Evolutionary conservation across 345 rosid genomes (phyloP).

Genomic region (Lumnitzera littorea): DNA sequence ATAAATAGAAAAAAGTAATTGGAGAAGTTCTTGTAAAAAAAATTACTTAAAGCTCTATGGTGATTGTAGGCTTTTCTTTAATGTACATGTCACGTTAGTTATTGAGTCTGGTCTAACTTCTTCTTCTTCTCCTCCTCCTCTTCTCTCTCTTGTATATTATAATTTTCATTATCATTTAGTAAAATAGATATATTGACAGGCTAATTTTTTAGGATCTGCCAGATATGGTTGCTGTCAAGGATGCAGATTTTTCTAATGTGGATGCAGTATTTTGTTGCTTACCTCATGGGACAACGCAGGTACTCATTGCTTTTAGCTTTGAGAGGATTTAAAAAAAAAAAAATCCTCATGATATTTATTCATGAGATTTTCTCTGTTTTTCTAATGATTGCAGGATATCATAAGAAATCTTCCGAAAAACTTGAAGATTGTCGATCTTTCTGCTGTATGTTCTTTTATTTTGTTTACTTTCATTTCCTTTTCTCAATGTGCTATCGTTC

Average conservation of each 20-base stretch:
- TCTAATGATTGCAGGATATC: conserved; percentile 52
- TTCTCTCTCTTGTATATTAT: too few relatives aligned
- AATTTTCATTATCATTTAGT: neutral
- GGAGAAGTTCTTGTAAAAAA: too few relatives aligned
- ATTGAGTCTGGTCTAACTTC: neutral
- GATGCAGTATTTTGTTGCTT: conserved; percentile 97
- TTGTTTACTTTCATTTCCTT: conserved; percentile 1
- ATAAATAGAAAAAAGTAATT: too few relatives aligned
- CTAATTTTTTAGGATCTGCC: conserved; percentile 61
- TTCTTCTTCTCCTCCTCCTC: too few relatives aligned
- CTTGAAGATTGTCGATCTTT: conserved; percentile 87
- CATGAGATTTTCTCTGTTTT: neutral
- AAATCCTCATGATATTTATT: conserved; percentile 1
- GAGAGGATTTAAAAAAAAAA: neutral
- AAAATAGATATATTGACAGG: neutral
- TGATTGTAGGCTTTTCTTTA: too few relatives aligned
- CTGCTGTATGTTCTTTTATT: conserved; percentile 54
- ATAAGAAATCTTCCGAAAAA: conserved; percentile 65
- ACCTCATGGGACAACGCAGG: conserved; percentile 98
- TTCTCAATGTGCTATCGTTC: conserved; percentile 2
- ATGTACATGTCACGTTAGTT: neutral
- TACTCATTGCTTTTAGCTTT: conserved; percentile 7
- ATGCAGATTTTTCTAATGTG: conserved; percentile 71
- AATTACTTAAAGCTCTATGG: too few relatives aligned
- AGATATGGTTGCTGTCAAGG: conserved; percentile 57